A percentile compares a stretch with the other conserved stretches of the same genome.
Evolutionary conservation across 352 stramenopile species (phyloP).

Genomic region (Globisporangium echinulatum): DNA sequence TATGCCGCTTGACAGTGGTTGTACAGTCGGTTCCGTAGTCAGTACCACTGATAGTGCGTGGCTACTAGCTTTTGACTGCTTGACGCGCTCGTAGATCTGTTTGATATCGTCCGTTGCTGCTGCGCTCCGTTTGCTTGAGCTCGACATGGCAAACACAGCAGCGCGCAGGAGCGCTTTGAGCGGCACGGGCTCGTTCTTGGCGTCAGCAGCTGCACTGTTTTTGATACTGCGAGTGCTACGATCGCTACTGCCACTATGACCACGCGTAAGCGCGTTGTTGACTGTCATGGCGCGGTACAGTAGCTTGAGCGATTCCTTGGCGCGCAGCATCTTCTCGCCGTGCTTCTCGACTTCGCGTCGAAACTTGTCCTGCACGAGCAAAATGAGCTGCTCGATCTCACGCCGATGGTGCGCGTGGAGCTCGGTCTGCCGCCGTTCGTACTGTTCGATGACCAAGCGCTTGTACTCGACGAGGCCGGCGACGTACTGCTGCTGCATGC

Average conservation of each 20-base stretch:
- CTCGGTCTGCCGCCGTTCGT: constrained; percentile 45
- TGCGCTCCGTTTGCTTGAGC: constrained; percentile 37
- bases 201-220: constrained; percentile 2
- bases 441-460: constrained; percentile 63
- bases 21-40: background rate
- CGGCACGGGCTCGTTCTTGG: constrained; percentile 19
- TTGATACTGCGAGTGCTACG: background rate
- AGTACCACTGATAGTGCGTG: no score
- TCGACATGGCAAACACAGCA: constrained; percentile 63
- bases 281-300: constrained; percentile 46
- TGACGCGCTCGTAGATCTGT: constrained; percentile 34
- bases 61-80: background rate
- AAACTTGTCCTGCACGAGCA: constrained; percentile 58
- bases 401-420: constrained; percentile 47
- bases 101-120: constrained; percentile 30
- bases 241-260: background rate
- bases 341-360: constrained; percentile 46
- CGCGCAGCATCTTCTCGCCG: constrained; percentile 34
- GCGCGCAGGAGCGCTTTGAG: constrained; percentile 53
- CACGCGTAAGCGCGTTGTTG: background rate
- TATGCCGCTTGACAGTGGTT: constrained; percentile 18
- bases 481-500: constrained; percentile 58
- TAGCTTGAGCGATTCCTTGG: constrained; percentile 58
- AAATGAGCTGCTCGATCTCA: constrained; percentile 58
- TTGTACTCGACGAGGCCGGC: constrained; percentile 60